Conservation (phyloP, 495 filamentous ascomycete genomes). For the Geoglossum glabrum region DNA sequence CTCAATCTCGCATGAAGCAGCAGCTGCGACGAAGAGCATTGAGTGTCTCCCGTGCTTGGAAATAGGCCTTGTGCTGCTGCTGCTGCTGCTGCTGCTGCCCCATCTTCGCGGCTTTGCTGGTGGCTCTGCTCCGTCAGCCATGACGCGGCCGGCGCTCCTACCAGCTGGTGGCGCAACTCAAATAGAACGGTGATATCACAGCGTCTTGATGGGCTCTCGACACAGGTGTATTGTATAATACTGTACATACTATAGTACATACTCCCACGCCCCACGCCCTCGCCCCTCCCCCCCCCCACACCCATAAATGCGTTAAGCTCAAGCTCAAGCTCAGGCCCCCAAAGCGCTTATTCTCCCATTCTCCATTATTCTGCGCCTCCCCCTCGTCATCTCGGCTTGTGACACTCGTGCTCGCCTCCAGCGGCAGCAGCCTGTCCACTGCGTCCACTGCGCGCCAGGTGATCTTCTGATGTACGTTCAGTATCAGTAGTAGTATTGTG, state of each 20-base stretch:
- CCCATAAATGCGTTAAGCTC: not conserved
- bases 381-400: not conserved
- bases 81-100: not conserved
- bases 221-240: too few relatives aligned
- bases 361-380: not conserved
- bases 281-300: not conserved
- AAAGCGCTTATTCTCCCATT: not conserved
- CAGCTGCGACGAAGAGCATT: too few relatives aligned
- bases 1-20: too few relatives aligned
- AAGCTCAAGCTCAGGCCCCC: too few relatives aligned
- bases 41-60: not conserved
- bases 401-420: not conserved
- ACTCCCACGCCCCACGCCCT: too few relatives aligned
- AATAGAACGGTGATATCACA: too few relatives aligned
- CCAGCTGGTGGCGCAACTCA: not conserved
- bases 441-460: too few relatives aligned
- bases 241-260: too few relatives aligned
- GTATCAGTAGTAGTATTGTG: too few relatives aligned
- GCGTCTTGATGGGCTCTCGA: too few relatives aligned
- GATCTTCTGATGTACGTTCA: too few relatives aligned
- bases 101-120: not conserved
- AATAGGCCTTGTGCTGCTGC: not conserved
- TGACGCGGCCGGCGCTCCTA: not conserved
- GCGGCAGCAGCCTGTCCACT: not conserved
- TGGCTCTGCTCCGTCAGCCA: not conserved